Base-by-base conservation (phyloP, 108 stramenopile genomes). In the Phaeodactylum tricornutum region DNA sequence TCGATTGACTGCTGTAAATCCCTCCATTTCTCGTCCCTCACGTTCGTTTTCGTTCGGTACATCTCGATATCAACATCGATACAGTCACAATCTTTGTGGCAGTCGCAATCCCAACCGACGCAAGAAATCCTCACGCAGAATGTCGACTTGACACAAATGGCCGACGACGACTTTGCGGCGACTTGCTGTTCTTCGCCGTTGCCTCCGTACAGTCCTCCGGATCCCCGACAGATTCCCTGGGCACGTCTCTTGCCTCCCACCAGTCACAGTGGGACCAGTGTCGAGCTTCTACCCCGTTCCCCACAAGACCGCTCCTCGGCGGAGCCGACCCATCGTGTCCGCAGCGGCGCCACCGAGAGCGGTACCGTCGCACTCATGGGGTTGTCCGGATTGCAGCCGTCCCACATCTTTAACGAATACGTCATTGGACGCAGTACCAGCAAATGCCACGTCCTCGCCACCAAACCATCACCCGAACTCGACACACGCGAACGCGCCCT, bases 351-450 rank as follows among this genome's bases (percentile, higher is more conserved):
- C 5, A 39, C 19, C 17, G 11, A 31, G 5, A 50, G 33, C 12
- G 17, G 17, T 38, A 28, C 25, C 17, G 12, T 55, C 31, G 42
- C 42, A 16, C 16, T 55, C 2, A 15, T 55, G 3, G 53, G 53
- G 1, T n/a, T 55, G 8, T 22, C 21, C 39, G 17, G 43, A 12
- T 2, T 55, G 5, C 53, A 43, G 29, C 37, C 41, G 6, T 19
- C 52, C 21, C 64, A 79, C 39, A 42, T 47, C 17, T 74, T 74
- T 29, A 74, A 79, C 39, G 73, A 68, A 35, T 64, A 63, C 27
- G 40, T 47, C 1, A 3, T 72, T 21, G 73, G 73, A n/a, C 43
- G 73, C 41, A n/a, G n/a, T n/a, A 61, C 45, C 20, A 23, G 43
- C 35, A 81, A 79, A 58, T 71, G 68, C 46, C 62, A 75, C 45